A percentile compares a stretch with the other conserved stretches of the same genome.
These are phyloP conservation scores for Ustilago shanxiensis DNA, from an alignment of 1,284 basidiomycete genomes.

Conservation along the genomic window DNA sequence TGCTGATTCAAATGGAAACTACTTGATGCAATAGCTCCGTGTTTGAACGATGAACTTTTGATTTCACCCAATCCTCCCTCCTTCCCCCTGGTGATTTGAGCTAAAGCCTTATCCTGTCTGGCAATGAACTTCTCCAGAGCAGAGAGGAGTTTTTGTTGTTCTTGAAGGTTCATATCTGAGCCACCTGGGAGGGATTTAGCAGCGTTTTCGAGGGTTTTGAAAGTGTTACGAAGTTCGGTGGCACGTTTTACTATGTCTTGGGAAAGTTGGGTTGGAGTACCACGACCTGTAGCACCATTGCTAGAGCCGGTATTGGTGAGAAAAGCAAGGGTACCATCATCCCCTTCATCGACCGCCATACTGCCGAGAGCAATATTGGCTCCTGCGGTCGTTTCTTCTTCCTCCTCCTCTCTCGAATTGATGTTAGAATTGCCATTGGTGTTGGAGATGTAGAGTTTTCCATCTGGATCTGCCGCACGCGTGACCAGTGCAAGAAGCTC, in stretches of 20 bases:
- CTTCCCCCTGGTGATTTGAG: constrained; percentile 3
- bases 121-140: constrained; percentile 22
- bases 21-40: constrained; percentile 24
- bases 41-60: constrained; percentile 7
- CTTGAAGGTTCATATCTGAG: constrained; percentile 21
- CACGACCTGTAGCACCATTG: background rate
- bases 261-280: constrained; percentile 24
- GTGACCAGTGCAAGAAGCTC: constrained; percentile 23
- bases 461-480: constrained; percentile 15
- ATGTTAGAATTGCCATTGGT: background rate
- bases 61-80: constrained; percentile 1
- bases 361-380: constrained; percentile 40
- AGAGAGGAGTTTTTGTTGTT: constrained; percentile 20
- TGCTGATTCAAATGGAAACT: constrained; percentile 30
- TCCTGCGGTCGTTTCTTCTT: constrained; percentile 12
- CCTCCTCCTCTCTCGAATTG: background rate
- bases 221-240: constrained; percentile 13
- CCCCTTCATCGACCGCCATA: constrained; percentile 42
- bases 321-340: constrained; percentile 40
- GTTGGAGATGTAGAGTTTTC: constrained; percentile 20
- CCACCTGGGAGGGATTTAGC: constrained; percentile 29
- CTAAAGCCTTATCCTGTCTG: constrained; percentile 3
- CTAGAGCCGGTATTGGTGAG: constrained; percentile 11
- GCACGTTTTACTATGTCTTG: constrained; percentile 35
- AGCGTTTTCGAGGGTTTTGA: constrained; percentile 25